Base-by-base conservation (phyloP, 164 flowering plant species). In the Vitis rotundifolia region DNA sequence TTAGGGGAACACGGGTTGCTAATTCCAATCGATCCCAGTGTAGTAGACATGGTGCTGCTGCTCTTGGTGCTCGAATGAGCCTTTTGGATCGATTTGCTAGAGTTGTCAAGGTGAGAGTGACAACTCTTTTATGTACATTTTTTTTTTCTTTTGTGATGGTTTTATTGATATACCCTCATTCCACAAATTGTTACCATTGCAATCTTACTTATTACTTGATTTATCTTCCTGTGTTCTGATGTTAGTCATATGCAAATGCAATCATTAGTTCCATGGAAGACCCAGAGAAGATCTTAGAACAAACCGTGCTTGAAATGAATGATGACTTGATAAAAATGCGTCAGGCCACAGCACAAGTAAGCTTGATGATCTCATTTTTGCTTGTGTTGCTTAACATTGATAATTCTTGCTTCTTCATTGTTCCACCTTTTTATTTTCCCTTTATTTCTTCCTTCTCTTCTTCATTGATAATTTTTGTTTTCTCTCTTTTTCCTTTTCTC, bases 341-440 rank as follows among this genome's bases (percentile, higher is more conserved):
- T 44, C 99, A 95, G 69, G 98, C 99, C 68, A 95, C 99, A 57
- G 99, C 98, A n/a, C 98, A 93, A 77, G 99, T 95, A 74, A 68
- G 80, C 53, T 19, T 53, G 53, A 47, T 11, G 61, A 11, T 12
- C 59, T 19, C 19, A 7, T 12, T n/a, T 65, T 69, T 51, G 52
- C 2, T 60, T 66, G 4, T 59, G 44, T 37, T 37, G 44, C 44
- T 37, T 6, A 37, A 37, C 44, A 0, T 37, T 37, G 0, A 37
- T 37, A 37, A 37, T 37, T 37, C 44, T 66, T 53, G 16, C n/a
- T 13, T 63, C 48, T 18, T 47, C 5, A 44, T 28, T 60, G 26
- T 63, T 31, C 8, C 69, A 13, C 56, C 11, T 44, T 47, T 18
- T 49, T 37, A 3, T 13, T 48, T 55, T 31, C 13, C 28, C 55